Conservation (phyloP, 208 protist genomes). For the Wallacemonas sp. region DNA sequence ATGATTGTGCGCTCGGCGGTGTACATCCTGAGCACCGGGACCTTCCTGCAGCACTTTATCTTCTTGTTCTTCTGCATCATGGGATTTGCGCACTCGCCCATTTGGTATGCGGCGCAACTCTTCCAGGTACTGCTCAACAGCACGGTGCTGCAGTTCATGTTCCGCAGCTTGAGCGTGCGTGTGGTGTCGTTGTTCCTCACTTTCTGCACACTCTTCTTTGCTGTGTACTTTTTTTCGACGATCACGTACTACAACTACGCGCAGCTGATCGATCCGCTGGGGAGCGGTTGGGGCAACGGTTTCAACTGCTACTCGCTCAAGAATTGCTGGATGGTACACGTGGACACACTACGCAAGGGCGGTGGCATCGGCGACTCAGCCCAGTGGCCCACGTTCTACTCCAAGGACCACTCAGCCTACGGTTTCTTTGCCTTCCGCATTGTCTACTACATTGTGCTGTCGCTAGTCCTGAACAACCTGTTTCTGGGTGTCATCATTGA, state of each 20-base stretch:
- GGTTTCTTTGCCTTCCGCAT: conserved; percentile 91
- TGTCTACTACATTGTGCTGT: conserved; percentile 81
- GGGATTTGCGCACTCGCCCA: conserved; percentile 43
- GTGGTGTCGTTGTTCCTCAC: conserved; percentile 42
- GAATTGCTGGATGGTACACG: conserved; percentile 68
- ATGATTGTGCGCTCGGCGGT: conserved; percentile 6
- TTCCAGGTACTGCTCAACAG: conserved; percentile 49
- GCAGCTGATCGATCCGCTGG: conserved; percentile 38
- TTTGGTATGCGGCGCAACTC: conserved; percentile 62
- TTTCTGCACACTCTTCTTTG: conserved; percentile 38
- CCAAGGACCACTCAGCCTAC: conserved; percentile 52
- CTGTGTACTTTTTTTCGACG: conserved; percentile 52
- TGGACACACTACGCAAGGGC: conserved; percentile 63
- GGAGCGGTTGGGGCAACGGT: conserved; percentile 27
- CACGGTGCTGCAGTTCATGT: conserved; percentile 43
- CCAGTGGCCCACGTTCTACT: conserved; percentile 51
- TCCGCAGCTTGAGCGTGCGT: conserved; percentile 41
- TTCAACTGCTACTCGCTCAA: conserved; percentile 75
- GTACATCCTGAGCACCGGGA: conserved; percentile 23
- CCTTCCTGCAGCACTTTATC: conserved; percentile 30
- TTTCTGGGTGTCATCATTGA: conserved; percentile 96
- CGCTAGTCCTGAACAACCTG: conserved; percentile 79
- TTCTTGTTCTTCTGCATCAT: conserved; percentile 49
- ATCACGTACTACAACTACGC: conserved; percentile 62
- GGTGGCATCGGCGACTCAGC: conserved; percentile 80